A percentile compares a stretch with the other conserved stretches of the same genome.
phyloP scores from a whole-genome alignment of 371 early-diverging fungal species.

The Encephalitozoon intestinalis region DNA sequence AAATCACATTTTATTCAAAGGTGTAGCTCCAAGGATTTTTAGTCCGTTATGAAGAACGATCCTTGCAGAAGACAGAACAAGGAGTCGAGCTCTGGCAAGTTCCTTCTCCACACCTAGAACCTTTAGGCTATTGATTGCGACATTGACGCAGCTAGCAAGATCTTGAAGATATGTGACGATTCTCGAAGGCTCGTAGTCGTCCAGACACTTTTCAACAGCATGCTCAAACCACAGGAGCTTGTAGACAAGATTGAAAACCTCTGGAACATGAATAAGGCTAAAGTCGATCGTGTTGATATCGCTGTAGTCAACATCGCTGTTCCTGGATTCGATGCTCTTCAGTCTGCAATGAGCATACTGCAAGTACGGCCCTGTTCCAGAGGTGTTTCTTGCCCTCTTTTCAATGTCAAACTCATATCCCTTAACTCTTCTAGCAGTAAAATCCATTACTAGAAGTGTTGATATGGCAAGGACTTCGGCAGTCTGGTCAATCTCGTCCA shows the following conservation, averaged over 20 bases:
- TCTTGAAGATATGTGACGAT: slow-evolving; percentile 81
- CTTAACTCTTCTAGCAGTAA: slow-evolving; percentile 81
- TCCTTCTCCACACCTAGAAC: slow-evolving; percentile 70
- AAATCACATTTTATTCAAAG: slow-evolving; percentile 74
- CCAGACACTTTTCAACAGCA: slow-evolving; percentile 63
- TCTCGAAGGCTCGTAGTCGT: slow-evolving; percentile 76
- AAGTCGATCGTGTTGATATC: slow-evolving; percentile 51
- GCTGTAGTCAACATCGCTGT: slow-evolving; percentile 44
- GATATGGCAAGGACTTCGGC: slow-evolving; percentile 70
- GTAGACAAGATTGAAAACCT: slow-evolving; percentile 68
- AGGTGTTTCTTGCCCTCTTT: slow-evolving; percentile 73
- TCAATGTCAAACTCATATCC: slow-evolving; percentile 90
- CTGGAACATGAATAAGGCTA: slow-evolving; percentile 65
- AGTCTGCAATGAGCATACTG: slow-evolving; percentile 67
- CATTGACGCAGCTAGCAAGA: slow-evolving; percentile 72
- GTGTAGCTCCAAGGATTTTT: slow-evolving; percentile 66
- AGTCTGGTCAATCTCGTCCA: slow-evolving; percentile 71
- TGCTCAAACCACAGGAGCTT: slow-evolving; percentile 80
- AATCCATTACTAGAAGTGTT: slow-evolving; percentile 86
- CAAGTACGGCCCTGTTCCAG: slow-evolving; percentile 95
- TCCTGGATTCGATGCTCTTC: slow-evolving; percentile 66
- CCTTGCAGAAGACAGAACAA: slow-evolving; percentile 68
- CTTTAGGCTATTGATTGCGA: slow-evolving; percentile 70
- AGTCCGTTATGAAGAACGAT: slow-evolving; percentile 71
- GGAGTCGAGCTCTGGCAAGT: slow-evolving; percentile 71